Evolutionary conservation across 2,329 filamentous ascomycete species (phyloP).

Genomic region (Colletotrichum echinochloae): DNA sequence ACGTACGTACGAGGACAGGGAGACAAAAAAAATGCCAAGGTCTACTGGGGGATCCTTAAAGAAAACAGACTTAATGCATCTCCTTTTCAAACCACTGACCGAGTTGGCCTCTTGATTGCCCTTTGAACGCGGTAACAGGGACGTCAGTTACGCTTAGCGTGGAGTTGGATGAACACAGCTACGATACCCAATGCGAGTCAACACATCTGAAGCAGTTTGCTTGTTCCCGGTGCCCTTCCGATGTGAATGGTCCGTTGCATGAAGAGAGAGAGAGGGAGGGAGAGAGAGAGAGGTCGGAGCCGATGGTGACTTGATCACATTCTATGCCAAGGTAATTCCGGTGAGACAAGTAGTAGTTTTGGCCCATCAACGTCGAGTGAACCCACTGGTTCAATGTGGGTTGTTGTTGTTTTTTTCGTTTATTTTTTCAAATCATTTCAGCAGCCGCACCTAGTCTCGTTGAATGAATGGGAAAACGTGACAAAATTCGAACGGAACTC

Average conservation of each 20-base stretch:
- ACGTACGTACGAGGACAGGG: too few species aligned
- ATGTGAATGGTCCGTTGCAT: not conserved
- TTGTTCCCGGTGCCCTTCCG: too few species aligned
- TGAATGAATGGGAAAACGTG: not conserved
- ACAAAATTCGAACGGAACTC: not conserved
- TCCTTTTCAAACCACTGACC: slow-evolving; percentile 2
- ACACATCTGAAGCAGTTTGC: not conserved
- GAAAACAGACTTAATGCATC: slow-evolving; percentile 22
- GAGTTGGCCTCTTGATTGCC: not conserved
- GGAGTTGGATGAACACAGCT: slow-evolving; percentile 25
- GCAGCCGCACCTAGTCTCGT: not conserved
- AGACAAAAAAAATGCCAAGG: not conserved
- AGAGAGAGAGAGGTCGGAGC: not conserved
- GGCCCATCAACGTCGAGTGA: not conserved
- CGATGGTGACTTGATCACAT: not conserved
- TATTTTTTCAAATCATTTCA: too few species aligned
- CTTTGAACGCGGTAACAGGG: slow-evolving; percentile 6
- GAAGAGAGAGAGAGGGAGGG: not conserved
- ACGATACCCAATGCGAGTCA: slow-evolving; percentile 25
- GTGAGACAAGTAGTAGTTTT: not conserved
- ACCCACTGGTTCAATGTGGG: not conserved
- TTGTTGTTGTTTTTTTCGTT: too few species aligned
- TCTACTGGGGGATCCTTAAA: not conserved
- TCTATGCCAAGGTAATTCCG: not conserved
- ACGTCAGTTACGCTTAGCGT: slow-evolving; percentile 18